These are phyloP conservation scores for Diaporthe humulicola DNA, from an alignment of 2,329 filamentous ascomycete genomes.

Conservation along the genomic window DNA sequence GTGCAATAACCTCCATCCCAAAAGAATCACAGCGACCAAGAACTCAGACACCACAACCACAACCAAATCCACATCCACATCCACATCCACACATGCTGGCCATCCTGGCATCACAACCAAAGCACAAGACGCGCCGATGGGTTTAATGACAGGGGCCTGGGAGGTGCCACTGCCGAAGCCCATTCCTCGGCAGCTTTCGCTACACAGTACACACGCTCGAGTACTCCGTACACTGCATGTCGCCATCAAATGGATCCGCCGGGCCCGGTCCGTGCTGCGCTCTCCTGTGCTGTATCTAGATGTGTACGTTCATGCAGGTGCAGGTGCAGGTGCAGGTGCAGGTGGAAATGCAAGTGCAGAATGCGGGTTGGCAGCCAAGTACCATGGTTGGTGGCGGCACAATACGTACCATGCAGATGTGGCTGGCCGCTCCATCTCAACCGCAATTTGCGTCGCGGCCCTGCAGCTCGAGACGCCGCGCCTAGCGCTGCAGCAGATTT, in stretches of 20 bases:
- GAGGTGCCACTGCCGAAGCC: constrained; percentile 36
- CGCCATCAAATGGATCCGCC: constrained; percentile 22
- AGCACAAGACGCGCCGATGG: constrained; percentile 22
- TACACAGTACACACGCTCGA: constrained; percentile 14
- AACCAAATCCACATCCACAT: not conserved
- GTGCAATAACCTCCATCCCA: not conserved
- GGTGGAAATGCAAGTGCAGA: not conserved
- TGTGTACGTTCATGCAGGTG: constrained; percentile 22
- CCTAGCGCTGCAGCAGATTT: not conserved
- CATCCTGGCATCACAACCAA: constrained; percentile 3
- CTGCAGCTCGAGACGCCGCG: constrained; percentile 11
- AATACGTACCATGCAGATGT: not conserved
- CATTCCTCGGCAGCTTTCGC: constrained; percentile 28
- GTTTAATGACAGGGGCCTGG: constrained; percentile 36
- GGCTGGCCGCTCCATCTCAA: constrained; percentile 19
- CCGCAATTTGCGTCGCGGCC: constrained; percentile 21
- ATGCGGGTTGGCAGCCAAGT: not conserved
- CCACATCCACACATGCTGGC: not conserved
- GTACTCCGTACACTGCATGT: constrained; percentile 33
- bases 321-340: not conserved
- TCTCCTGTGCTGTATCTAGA: constrained; percentile 5
- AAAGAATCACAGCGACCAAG: not conserved
- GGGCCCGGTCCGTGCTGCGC: not conserved
- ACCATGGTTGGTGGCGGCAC: constrained; percentile 1
- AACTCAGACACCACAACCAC: not conserved